Conservation (phyloP, 352 stramenopile genomes). For the Globisporangium radiosum region DNA sequence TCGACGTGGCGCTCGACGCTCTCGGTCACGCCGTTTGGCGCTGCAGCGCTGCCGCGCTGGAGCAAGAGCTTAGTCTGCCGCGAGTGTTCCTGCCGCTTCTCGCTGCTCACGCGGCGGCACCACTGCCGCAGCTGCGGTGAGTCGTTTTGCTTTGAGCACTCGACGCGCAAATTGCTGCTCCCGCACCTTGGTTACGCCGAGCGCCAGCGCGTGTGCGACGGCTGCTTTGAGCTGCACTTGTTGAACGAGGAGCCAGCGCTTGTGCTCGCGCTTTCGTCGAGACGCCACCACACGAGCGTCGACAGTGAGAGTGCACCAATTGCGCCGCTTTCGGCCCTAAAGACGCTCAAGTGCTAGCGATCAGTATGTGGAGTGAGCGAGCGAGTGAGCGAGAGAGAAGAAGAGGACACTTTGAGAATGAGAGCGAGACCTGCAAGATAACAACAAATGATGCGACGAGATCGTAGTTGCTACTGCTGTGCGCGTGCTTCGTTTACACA, state of each 20-base stretch:
- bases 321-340: constrained; percentile 6
- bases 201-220: constrained; percentile 77
- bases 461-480: no score
- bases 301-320: constrained; percentile 10
- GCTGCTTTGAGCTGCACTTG: constrained; percentile 67
- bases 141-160: constrained; percentile 85
- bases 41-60: constrained; percentile 40
- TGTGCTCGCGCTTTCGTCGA: constrained; percentile 21
- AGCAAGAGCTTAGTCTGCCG: constrained; percentile 58
- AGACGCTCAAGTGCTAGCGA: neutral
- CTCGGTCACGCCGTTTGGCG: constrained; percentile 13
- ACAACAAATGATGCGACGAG: no score
- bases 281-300: constrained; percentile 8
- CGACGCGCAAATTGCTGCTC: constrained; percentile 59
- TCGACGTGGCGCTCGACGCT: constrained; percentile 18
- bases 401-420: neutral
- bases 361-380: neutral
- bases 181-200: constrained; percentile 64
- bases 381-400: neutral
- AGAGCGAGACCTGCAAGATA: constrained; percentile 1
- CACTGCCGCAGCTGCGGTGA: constrained; percentile 80
- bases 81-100: constrained; percentile 69
- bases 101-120: constrained; percentile 63
- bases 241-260: constrained; percentile 18
- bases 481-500: constrained; percentile 4